Evolutionary conservation across 2,329 filamentous ascomycete species (phyloP).

Genomic region (Sporothrix sp.): DNA sequence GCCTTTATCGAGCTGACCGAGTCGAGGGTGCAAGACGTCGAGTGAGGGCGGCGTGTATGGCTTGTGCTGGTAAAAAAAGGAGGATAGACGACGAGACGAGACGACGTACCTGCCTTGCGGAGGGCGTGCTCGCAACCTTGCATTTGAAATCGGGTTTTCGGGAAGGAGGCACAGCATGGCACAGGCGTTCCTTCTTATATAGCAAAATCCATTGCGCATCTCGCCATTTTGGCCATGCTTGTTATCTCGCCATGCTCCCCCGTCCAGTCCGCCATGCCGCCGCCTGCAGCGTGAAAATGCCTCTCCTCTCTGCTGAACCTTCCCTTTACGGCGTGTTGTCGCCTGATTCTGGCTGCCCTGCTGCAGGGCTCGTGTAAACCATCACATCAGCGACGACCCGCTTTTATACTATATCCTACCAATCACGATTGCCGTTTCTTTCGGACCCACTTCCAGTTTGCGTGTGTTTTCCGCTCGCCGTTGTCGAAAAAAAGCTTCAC

Average conservation of each 20-base stretch:
- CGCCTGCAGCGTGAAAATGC: not conserved
- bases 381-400: not conserved
- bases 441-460: not conserved
- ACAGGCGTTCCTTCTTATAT: not conserved
- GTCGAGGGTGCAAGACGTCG: not conserved
- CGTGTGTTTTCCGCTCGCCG: constrained; percentile 3
- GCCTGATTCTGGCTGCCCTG: not conserved
- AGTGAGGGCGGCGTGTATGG: not conserved
- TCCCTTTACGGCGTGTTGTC: not conserved
- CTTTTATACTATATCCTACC: not conserved
- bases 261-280: not conserved
- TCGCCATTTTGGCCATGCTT: not conserved
- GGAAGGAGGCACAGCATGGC: not conserved
- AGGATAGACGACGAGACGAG: not conserved
- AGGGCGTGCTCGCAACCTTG: too few species aligned
- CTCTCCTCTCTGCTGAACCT: constrained; percentile 1
- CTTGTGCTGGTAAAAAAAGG: not conserved
- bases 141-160: too few species aligned
- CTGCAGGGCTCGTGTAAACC: not conserved
- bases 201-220: not conserved
- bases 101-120: not conserved
- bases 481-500: constrained; percentile 5
- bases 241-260: not conserved
- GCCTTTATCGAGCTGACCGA: not conserved
- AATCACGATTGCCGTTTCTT: too few species aligned